A percentile compares a stretch with the other conserved stretches of the same genome.
phyloP scores from a whole-genome alignment of 2,329 filamentous ascomycete species.

The Phoma herbarum region DNA sequence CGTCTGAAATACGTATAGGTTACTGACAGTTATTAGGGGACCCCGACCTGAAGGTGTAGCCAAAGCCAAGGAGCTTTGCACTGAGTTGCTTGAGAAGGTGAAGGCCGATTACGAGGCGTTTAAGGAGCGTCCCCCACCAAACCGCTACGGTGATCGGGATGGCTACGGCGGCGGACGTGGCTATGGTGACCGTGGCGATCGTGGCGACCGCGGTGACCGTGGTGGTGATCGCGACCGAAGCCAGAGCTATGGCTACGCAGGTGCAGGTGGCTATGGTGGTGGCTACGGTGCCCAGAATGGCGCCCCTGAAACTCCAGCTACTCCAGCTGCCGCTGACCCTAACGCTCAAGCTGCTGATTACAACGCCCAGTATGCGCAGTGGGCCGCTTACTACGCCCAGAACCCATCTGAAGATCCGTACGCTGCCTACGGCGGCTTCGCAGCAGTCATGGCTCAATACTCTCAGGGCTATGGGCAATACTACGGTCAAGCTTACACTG shows the following conservation, averaged over 20 bases:
- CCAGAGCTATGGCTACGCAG: constrained; percentile 53
- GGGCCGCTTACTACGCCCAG: constrained; percentile 68
- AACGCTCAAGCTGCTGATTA: constrained; percentile 66
- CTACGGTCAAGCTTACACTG: constrained; percentile 36
- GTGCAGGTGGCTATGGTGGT: constrained; percentile 48
- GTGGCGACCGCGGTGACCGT: constrained; percentile 52
- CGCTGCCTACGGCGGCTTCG: constrained; percentile 83
- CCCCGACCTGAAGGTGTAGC: constrained; percentile 88
- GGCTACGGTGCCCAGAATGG: constrained; percentile 46
- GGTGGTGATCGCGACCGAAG: constrained; percentile 52
- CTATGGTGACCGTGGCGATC: constrained; percentile 50
- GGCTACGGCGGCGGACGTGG: constrained; percentile 49
- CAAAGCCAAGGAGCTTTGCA: constrained; percentile 85
- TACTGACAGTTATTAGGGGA: constrained; percentile 64
- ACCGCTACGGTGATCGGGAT: constrained; percentile 55
- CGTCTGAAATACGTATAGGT: not conserved
- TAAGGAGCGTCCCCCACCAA: constrained; percentile 72
- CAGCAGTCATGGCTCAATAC: constrained; percentile 41
- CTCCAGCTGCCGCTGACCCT: constrained; percentile 55
- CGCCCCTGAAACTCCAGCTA: constrained; percentile 38
- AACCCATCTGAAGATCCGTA: constrained; percentile 87
- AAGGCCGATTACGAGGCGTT: constrained; percentile 88
- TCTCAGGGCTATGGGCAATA: constrained; percentile 45
- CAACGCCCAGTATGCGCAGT: constrained; percentile 82
- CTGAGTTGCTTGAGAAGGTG: constrained; percentile 87